A percentile compares a stretch with the other conserved stretches of the same genome.
Evolutionary conservation across 257 asterid genomes (phyloP).

Genomic region (Forsythia viridissima): DNA sequence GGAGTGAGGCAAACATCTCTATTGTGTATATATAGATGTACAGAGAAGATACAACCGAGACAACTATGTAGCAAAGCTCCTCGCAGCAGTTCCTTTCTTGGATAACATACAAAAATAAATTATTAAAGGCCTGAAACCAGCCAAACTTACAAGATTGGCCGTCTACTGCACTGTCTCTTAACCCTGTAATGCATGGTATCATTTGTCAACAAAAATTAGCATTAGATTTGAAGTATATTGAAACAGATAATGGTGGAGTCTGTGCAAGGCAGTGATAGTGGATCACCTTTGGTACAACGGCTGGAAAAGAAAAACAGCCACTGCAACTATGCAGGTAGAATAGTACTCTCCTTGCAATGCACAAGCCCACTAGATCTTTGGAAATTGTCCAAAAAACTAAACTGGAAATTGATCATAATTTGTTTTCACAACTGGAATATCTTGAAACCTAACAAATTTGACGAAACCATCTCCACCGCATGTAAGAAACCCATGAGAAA

Average conservation of each 20-base stretch:
- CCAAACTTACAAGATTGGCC: background rate
- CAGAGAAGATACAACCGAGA: background rate
- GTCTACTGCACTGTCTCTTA: too few species aligned
- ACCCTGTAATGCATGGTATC: background rate
- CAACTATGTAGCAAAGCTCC: background rate
- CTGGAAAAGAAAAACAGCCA: background rate
- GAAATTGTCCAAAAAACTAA: background rate
- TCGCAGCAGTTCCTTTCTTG: background rate
- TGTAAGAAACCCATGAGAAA: conserved; percentile 82
- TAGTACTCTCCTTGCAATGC: too few species aligned
- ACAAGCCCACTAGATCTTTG: background rate
- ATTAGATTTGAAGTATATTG: background rate
- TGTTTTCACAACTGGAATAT: conserved; percentile 16
- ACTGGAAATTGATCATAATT: conserved; percentile 15
- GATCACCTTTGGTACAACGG: background rate
- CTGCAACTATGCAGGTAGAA: conserved; percentile 3
- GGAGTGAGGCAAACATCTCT: background rate
- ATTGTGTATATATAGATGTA: background rate
- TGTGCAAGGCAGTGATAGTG: background rate
- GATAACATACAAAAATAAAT: background rate
- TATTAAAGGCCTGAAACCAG: background rate
- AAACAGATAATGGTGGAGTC: background rate
- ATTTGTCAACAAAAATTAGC: background rate
- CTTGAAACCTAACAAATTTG: conserved; percentile 55
- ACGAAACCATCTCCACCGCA: conserved; percentile 97